phyloP scores from a whole-genome alignment of 768 basidiomycete genomes.

The Candolleomyces efflorescens region DNA sequence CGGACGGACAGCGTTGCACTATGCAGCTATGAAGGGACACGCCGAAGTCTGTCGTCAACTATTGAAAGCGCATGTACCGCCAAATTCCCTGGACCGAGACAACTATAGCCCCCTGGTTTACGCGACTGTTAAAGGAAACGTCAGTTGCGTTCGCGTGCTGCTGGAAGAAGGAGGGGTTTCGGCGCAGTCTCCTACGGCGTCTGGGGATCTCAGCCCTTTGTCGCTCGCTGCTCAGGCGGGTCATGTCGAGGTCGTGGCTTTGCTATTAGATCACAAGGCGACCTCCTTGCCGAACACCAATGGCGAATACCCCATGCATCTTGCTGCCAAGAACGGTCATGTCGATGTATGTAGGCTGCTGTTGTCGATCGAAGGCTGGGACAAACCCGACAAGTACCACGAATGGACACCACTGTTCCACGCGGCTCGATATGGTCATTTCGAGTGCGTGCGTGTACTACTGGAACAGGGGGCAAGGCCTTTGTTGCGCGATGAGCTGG shows the following conservation, averaged over 20 bases:
- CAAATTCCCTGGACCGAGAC: conserved; percentile 80
- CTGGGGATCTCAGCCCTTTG: conserved; percentile 77
- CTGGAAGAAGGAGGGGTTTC: conserved; percentile 67
- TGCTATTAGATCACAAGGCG: conserved; percentile 77
- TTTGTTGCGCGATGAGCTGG: conserved; percentile 77
- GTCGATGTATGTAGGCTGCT: conserved; percentile 78
- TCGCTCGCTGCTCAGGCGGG: conserved; percentile 91
- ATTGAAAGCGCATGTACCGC: conserved; percentile 60
- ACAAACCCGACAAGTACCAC: conserved; percentile 91
- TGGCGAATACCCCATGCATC: conserved; percentile 96
- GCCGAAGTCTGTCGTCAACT: conserved; percentile 70
- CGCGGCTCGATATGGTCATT: conserved; percentile 83
- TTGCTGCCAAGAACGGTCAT: conserved; percentile 92
- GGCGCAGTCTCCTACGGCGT: conserved; percentile 50
- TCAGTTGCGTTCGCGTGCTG: conserved; percentile 80
- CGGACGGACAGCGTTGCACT: conserved; percentile 91
- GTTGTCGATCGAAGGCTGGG: conserved; percentile 72
- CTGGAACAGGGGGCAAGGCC: conserved; percentile 76
- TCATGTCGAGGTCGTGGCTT: conserved; percentile 73
- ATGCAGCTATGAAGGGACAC: conserved; percentile 93
- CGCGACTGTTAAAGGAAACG: conserved; percentile 82
- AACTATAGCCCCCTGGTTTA: conserved; percentile 94
- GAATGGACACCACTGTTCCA: conserved; percentile 98
- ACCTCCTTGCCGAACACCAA: conserved; percentile 82
- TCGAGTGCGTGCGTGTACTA: conserved; percentile 69